Conservation (phyloP, 495 filamentous ascomycete species). For the Tuber indicum region DNA sequence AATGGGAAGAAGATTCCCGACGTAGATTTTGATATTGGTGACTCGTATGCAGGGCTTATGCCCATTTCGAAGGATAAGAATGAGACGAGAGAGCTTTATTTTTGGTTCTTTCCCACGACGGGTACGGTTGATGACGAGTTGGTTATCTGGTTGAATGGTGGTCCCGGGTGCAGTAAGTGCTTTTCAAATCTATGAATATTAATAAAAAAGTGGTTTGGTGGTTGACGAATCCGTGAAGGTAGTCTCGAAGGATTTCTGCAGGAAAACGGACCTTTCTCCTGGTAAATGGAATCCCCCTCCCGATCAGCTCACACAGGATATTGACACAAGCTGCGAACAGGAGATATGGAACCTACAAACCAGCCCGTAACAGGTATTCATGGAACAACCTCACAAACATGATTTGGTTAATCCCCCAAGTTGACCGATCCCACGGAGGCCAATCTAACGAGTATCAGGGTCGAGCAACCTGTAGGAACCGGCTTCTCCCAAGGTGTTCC, state of each 20-base stretch:
- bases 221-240: constrained; percentile 45
- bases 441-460: constrained; percentile 28
- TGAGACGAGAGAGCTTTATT: constrained; percentile 57
- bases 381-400: constrained; percentile 73
- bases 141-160: constrained; percentile 68
- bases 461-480: constrained; percentile 72
- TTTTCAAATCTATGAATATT: not conserved
- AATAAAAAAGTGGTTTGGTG: constrained; percentile 51
- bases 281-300: constrained; percentile 42
- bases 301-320: not conserved
- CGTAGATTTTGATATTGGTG: constrained; percentile 68
- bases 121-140: constrained; percentile 59
- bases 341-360: constrained; percentile 58
- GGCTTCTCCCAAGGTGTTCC: constrained; percentile 61
- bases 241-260: constrained; percentile 61
- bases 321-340: not conserved
- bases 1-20: constrained; percentile 63
- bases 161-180: constrained; percentile 47
- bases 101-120: constrained; percentile 64
- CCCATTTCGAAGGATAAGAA: constrained; percentile 55
- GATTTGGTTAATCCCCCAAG: constrained; percentile 48
- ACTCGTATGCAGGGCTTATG: constrained; percentile 68
- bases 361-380: constrained; percentile 58
- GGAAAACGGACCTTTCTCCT: constrained; percentile 70
- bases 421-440: constrained; percentile 7